Evolutionary conservation across 331 rosid genomes (phyloP).

Genomic region (Ulmus americana): DNA sequence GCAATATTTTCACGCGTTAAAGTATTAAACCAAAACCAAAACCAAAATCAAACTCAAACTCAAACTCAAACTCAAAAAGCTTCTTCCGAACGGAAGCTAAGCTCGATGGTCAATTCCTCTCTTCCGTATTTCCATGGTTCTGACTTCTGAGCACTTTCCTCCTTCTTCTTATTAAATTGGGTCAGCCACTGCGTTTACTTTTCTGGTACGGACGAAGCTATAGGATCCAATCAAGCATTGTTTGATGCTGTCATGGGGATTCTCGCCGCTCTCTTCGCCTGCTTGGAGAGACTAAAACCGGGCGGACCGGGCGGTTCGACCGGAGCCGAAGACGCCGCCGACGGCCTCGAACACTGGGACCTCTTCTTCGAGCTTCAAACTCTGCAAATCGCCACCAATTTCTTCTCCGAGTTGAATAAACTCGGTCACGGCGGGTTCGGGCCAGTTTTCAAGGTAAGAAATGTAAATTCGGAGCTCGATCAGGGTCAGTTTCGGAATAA

Average conservation of each 20-base stretch:
- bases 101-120: no score
- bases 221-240: neutral
- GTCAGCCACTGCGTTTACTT: no score
- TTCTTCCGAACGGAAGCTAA: no score
- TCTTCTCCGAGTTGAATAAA: conserved; percentile 60
- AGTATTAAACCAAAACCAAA: no score
- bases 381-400: conserved; percentile 69
- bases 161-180: no score
- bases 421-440: conserved; percentile 98
- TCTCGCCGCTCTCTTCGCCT: conserved; percentile 31
- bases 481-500: neutral
- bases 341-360: conserved; percentile 26
- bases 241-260: conserved; percentile 38
- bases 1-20: no score
- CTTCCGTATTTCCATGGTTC: no score
- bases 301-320: conserved; percentile 13
- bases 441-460: conserved; percentile 69
- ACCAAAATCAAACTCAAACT: no score
- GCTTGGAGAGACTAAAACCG: conserved; percentile 26
- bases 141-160: no score
- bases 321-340: conserved; percentile 13
- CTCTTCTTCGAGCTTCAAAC: conserved; percentile 47
- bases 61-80: no score
- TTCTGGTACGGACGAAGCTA: neutral
- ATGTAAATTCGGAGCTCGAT: neutral